A percentile compares a stretch with the other conserved stretches of the same genome.
These are phyloP conservation scores for Glycyrrhiza uralensis DNA, from an alignment of 306 rosid genomes.

Conservation along the genomic window DNA sequence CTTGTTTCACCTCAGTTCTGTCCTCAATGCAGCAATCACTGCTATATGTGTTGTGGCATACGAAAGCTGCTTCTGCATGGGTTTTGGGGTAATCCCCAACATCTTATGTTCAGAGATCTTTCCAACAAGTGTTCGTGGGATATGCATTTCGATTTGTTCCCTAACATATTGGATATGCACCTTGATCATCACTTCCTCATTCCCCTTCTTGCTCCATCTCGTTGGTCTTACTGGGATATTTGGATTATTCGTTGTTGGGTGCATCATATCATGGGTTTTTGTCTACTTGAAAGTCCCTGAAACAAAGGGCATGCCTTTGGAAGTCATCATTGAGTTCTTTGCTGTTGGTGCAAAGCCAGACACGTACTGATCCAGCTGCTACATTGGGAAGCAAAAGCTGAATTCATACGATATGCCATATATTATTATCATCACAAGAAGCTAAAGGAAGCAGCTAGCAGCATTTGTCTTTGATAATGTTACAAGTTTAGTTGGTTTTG, in stretches of 20 bases:
- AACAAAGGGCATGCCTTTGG: slow-evolving; percentile 77
- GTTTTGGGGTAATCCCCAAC: slow-evolving; percentile 59
- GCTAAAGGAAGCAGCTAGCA: neutral
- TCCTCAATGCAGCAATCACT: slow-evolving; percentile 43
- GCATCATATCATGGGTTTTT: slow-evolving; percentile 54
- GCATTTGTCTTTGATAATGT: neutral
- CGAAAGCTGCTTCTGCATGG: slow-evolving; percentile 64
- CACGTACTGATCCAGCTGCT: neutral
- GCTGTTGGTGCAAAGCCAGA: slow-evolving; percentile 45
- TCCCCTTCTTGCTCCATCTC: slow-evolving; percentile 49
- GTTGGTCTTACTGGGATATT: slow-evolving; percentile 58
- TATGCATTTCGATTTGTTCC: slow-evolving; percentile 60
- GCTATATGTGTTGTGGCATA: slow-evolving; percentile 45
- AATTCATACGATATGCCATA: neutral
- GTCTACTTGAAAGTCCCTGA: slow-evolving; percentile 69
- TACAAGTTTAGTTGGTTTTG: neutral
- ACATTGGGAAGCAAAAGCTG: neutral
- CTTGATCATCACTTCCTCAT: slow-evolving; percentile 48
- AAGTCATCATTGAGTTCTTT: slow-evolving; percentile 68
- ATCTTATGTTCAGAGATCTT: slow-evolving; percentile 63
- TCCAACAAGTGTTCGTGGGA: slow-evolving; percentile 63
- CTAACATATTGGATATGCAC: slow-evolving; percentile 50
- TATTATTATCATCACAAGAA: neutral
- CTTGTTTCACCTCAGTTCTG: slow-evolving; percentile 30
- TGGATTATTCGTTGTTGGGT: slow-evolving; percentile 42